These are phyloP conservation scores for Hericium rajendrae DNA, from an alignment of 768 basidiomycete genomes.

Conservation along the genomic window DNA sequence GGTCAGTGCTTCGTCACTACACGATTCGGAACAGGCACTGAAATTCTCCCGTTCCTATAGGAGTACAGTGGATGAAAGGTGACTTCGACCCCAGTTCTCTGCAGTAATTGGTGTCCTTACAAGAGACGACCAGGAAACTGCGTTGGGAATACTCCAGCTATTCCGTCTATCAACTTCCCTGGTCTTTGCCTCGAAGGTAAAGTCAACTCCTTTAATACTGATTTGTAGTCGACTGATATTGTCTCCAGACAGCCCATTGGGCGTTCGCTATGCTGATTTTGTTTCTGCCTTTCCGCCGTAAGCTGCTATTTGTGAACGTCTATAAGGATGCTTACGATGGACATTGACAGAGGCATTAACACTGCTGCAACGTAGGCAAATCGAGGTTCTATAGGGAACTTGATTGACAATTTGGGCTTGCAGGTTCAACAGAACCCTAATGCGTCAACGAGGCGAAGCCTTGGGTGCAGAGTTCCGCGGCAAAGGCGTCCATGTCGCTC, in stretches of 20 bases:
- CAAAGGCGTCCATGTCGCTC: constrained; percentile 46
- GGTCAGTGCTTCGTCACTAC: constrained; percentile 5
- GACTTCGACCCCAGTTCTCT: background rate
- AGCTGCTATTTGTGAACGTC: background rate
- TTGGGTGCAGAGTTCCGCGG: constrained; percentile 61
- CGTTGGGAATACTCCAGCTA: constrained; percentile 14
- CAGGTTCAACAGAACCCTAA: constrained; percentile 47
- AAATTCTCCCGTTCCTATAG: background rate
- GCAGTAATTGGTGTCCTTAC: background rate
- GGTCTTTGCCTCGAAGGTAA: constrained; percentile 19
- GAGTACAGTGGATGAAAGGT: constrained; percentile 12
- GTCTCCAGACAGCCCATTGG: constrained; percentile 19
- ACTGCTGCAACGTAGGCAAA: constrained; percentile 28
- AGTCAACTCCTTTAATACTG: background rate
- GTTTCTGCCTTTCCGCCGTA: constrained; percentile 40
- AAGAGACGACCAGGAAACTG: constrained; percentile 7
- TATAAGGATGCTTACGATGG: constrained; percentile 25
- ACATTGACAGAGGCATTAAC: constrained; percentile 16
- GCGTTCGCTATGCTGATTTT: constrained; percentile 31
- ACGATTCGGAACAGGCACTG: background rate
- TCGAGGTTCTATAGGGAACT: background rate
- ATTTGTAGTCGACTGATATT: background rate
- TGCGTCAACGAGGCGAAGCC: constrained; percentile 51
- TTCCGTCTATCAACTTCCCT: constrained; percentile 14
- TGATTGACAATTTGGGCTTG: background rate